Evolutionary conservation across 129 eudicot genomes (phyloP), one percentile per base, ranked within the genome.

Genomic region (Chrysanthemum lavandulifolium): DNA sequence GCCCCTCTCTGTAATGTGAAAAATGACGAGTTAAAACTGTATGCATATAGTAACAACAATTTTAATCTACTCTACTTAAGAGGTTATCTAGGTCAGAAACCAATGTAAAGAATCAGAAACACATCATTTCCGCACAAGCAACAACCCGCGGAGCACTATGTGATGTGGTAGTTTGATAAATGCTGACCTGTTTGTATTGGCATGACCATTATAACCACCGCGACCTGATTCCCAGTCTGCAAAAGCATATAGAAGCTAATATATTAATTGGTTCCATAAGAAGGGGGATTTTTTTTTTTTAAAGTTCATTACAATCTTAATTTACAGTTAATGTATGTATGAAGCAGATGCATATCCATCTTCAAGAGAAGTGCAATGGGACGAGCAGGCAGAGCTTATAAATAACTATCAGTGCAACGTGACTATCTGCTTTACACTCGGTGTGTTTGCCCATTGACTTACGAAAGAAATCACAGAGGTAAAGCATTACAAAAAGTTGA

Each of bases 201-300:
- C 85, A 63, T 84, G 84, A 78, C 83, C 96, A 73, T 73, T 76
- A 85, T 80, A 87, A 54, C 88, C 86, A 67, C 93, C 97, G 27
- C 96, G 97, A 62, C 85, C 85, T 15, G 93, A 80, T 43, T 85
- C 99, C 93, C 96, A 94, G 18, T 90, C 99, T 94, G 95, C 81
- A 83, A 71, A 77, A 65, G n/a, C 67, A 61, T 2, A 64, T n/a
- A 11, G 40, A 71, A 11, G 21, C 16, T 64, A 15, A 55, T 62
- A 40, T 7, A 40, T 36, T 0, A 36, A 36, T 5, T 36, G 8
- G 43, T 36, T 36, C 43, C 43, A 36, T 36, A 6, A 36, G 43
- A 33, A 33, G 43, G 7, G 7, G 0, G 7, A 0, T 19, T 19
- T 19, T 19, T 19, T 19, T 19, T 19, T 19, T 19, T 19, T 2